Evolutionary conservation across 2,329 filamentous ascomycete genomes (phyloP).

Genomic region (Trichoderma guizhouense): DNA sequence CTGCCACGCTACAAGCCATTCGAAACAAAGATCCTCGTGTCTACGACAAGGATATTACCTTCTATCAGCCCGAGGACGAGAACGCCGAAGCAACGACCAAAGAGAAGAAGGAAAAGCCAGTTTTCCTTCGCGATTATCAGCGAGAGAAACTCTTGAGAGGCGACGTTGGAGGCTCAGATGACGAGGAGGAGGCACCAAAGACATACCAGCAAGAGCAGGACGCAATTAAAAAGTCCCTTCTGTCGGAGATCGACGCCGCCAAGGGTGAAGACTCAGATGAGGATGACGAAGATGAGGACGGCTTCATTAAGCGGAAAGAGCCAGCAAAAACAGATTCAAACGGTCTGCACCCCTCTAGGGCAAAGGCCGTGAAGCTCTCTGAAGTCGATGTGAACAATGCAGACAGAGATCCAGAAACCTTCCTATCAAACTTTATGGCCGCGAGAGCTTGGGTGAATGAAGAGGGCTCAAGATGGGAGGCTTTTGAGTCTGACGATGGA

Average conservation of each 20-base stretch:
- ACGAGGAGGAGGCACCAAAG: slow-evolving; percentile 54
- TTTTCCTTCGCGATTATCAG: slow-evolving; percentile 88
- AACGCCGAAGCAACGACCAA: slow-evolving; percentile 32
- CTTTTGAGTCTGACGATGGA: slow-evolving; percentile 91
- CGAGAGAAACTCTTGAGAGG: slow-evolving; percentile 82
- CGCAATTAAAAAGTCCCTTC: slow-evolving; percentile 70
- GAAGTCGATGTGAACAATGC: slow-evolving; percentile 69
- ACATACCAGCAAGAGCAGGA: slow-evolving; percentile 91
- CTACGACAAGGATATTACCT: slow-evolving; percentile 75
- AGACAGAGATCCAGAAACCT: slow-evolving; percentile 86
- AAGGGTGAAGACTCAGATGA: slow-evolving; percentile 43
- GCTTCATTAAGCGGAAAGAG: slow-evolving; percentile 68
- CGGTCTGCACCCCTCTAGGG: slow-evolving; percentile 57
- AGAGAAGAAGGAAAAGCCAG: slow-evolving; percentile 72
- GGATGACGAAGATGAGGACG: slow-evolving; percentile 58
- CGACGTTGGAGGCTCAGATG: slow-evolving; percentile 55
- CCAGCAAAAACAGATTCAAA: slow-evolving; percentile 39
- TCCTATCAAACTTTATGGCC: slow-evolving; percentile 93
- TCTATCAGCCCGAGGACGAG: slow-evolving; percentile 67
- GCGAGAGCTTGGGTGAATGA: slow-evolving; percentile 82
- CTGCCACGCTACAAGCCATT: slow-evolving; percentile 82
- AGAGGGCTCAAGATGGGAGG: slow-evolving; percentile 64
- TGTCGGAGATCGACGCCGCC: slow-evolving; percentile 74
- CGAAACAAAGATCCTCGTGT: slow-evolving; percentile 86
- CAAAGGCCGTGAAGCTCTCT: slow-evolving; percentile 43